Evolutionary conservation across 345 rosid genomes (phyloP).

Genomic region (Aquilaria malaccensis): DNA sequence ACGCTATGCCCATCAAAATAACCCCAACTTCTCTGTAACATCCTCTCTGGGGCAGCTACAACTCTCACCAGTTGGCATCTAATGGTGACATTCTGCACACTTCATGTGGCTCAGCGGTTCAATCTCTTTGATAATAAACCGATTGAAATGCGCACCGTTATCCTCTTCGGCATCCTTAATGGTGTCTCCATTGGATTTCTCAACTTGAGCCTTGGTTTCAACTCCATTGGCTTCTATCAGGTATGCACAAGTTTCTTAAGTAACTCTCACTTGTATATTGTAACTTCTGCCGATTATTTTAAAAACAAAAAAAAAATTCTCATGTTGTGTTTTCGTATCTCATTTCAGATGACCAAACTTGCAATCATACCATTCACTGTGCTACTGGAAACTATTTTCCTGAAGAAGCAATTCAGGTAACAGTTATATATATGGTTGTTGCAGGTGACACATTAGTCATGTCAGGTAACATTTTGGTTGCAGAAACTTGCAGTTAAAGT

Average conservation of each 20-base stretch:
- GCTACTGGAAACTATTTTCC: slow-evolving; percentile 79
- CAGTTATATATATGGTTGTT: background rate
- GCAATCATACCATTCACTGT: slow-evolving; percentile 99
- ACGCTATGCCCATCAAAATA: too few relatives aligned
- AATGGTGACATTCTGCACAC: slow-evolving; percentile 89
- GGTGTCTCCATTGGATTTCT: slow-evolving; percentile 94
- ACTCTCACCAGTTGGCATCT: slow-evolving; percentile 97
- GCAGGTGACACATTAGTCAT: background rate
- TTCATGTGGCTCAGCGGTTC: slow-evolving; percentile 71
- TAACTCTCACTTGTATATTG: too few relatives aligned
- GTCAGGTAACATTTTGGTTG: too few relatives aligned
- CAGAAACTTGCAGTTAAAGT: too few relatives aligned
- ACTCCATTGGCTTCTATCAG: slow-evolving; percentile 97
- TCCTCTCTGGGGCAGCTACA: slow-evolving; percentile 49
- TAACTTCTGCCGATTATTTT: too few relatives aligned
- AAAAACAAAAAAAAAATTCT: too few relatives aligned
- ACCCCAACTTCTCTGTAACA: too few relatives aligned
- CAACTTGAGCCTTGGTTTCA: slow-evolving; percentile 95
- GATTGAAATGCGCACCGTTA: slow-evolving; percentile 74
- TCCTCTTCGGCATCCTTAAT: slow-evolving; percentile 93
- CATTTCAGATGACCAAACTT: slow-evolving; percentile 89
- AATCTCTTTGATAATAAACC: slow-evolving; percentile 80
- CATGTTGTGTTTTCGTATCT: background rate
- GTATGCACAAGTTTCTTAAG: slow-evolving; percentile 16
- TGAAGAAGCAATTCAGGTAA: slow-evolving; percentile 91